Base-by-base conservation (phyloP, 345 rosid genomes). In the Erysimum cheiranthoides region DNA sequence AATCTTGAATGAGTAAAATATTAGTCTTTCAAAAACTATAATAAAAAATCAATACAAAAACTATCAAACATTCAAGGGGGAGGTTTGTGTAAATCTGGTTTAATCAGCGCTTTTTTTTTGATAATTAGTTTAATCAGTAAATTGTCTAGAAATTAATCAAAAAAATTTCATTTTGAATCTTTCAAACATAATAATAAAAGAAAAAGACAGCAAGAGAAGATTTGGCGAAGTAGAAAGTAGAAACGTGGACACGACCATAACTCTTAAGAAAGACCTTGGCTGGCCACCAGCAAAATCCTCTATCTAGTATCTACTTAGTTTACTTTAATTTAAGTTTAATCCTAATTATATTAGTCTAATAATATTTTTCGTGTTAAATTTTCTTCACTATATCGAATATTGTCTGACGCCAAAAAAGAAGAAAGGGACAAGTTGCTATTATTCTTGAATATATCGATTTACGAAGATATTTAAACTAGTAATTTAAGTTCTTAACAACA, bases 171-270 rank as follows among this genome's bases (percentile, higher is more conserved):
- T 0, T 38, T 61, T 39, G 66, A 61, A 62, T 8, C 10, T 47
- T 49, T 51, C 9, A 68, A 67, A 52, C 50, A 14, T n/a, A 25
- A 14, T 1, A 0, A 6, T n/a, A 31, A 16, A 30, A 16, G 1
- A 30, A 57, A 43, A 62, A 8, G 63, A 50, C 70, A 62, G 54
- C 53, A 31, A 52, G 54, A 18, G 45, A 52, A 40, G 17, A 42
- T 11, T 21, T 49, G 68, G 68, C 60, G 14, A 71, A 36, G 8
- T 43, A 43, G 25, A 47, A 49, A 16, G 42, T 40, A 74, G 66
- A 65, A 56, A 57, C 72, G 78, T 74, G 78, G 71, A 45, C 25
- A 66, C 78, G 60, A 66, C 73, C 52, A 66, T 45, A 34, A 18
- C 52, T 30, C 14, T 58, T 36, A 27, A 1, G 14, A 49, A 50